Conservation (phyloP, 495 filamentous ascomycete genomes). For the Glarea lozoyensis region DNA sequence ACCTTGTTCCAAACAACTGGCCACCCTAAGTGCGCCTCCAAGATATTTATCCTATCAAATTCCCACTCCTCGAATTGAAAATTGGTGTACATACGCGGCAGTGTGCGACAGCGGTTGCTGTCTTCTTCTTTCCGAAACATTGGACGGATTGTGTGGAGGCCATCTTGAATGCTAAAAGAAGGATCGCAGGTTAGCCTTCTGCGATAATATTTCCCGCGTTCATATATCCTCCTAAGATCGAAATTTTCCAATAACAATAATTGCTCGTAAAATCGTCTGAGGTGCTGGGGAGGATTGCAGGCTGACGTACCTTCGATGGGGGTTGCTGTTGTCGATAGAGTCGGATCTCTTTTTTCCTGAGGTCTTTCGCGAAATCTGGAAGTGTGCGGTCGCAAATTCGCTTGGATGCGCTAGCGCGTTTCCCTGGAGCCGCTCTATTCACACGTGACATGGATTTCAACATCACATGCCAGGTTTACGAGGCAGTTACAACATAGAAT, state of each 20-base stretch:
- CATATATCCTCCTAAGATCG: no score
- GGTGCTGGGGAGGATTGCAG: no score
- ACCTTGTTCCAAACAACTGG: no score
- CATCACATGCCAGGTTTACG: no score
- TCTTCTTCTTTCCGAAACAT: constrained; percentile 95
- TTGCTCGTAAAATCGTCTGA: no score
- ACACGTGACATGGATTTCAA: no score
- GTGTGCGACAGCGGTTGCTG: constrained; percentile 83
- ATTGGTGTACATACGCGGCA: constrained; percentile 72
- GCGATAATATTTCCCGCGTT: neutral
- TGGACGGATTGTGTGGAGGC: constrained; percentile 74
- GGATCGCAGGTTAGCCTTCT: constrained; percentile 12
- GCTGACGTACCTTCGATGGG: constrained; percentile 3
- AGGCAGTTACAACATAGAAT: no score
- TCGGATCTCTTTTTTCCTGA: neutral
- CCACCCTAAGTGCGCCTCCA: no score
- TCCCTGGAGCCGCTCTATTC: constrained; percentile 1
- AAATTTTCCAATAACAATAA: no score
- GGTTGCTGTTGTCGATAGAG: neutral
- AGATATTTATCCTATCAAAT: no score
- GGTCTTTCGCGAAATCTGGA: constrained; percentile 3
- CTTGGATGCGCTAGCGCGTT: neutral
- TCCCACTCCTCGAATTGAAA: no score
- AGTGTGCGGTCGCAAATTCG: neutral
- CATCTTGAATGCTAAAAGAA: constrained; percentile 52